phyloP scores from a whole-genome alignment of 2,329 filamentous ascomycete genomes.

The Boeremia exigua region DNA sequence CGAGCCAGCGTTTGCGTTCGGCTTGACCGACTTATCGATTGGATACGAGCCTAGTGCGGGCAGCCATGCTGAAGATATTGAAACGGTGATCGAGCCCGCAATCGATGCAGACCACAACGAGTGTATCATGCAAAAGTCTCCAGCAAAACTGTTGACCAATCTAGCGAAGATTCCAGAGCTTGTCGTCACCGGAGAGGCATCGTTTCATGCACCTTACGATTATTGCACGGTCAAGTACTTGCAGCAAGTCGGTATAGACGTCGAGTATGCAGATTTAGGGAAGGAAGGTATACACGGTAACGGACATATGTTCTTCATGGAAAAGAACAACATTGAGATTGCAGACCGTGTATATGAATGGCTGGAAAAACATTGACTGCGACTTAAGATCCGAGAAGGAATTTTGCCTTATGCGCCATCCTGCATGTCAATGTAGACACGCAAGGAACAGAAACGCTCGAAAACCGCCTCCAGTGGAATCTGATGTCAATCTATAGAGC shows the following conservation, averaged over 20 bases:
- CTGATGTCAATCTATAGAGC: too few relatives aligned
- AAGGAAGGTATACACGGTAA: conserved; percentile 70
- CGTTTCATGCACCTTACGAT: conserved; percentile 62
- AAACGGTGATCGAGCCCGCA: conserved; percentile 28
- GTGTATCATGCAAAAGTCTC: conserved; percentile 40
- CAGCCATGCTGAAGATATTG: conserved; percentile 25
- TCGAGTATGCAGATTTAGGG: conserved; percentile 44
- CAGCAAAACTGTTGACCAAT: conserved; percentile 56
- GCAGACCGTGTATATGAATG: conserved; percentile 21
- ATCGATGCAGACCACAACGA: conserved; percentile 35
- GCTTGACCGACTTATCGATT: conserved; percentile 43
- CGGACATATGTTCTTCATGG: conserved; percentile 44
- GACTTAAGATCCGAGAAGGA: too few relatives aligned
- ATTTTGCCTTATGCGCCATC: too few relatives aligned
- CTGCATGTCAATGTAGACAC: too few relatives aligned
- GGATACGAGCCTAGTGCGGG: conserved; percentile 43
- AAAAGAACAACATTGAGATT: conserved; percentile 39
- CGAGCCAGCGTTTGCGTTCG: conserved; percentile 27
- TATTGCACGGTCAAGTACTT: conserved; percentile 61
- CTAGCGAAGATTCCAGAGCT: conserved; percentile 57
- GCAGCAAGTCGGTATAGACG: conserved; percentile 49
- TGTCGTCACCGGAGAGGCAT: conserved; percentile 60
- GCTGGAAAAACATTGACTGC: conserved; percentile 9
- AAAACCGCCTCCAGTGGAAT: too few relatives aligned
- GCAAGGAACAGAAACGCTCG: too few relatives aligned